Evolutionary conservation across 2,329 filamentous ascomycete species (phyloP).

Genomic region (Graphilbum sp.): DNA sequence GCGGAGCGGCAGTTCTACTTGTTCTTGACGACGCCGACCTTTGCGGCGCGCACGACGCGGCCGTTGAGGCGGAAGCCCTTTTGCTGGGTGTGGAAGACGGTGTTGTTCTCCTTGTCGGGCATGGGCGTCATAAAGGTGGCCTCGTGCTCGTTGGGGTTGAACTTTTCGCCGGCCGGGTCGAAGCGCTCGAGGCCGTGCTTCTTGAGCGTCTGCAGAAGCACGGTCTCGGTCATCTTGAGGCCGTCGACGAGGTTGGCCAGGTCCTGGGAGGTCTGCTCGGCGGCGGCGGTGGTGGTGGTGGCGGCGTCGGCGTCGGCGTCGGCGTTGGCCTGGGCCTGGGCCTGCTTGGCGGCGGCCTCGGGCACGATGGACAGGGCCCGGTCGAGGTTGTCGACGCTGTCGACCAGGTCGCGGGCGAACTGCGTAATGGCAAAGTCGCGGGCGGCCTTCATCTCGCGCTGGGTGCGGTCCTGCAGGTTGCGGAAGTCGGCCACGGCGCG

Average conservation of each 20-base stretch:
- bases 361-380: slow-evolving; percentile 73
- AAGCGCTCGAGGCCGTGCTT: slow-evolving; percentile 91
- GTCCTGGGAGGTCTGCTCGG: slow-evolving; percentile 33
- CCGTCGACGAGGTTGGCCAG: slow-evolving; percentile 71
- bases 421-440: slow-evolving; percentile 90
- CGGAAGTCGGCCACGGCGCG: slow-evolving; percentile 92
- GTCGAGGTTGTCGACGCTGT: slow-evolving; percentile 94
- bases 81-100: slow-evolving; percentile 81
- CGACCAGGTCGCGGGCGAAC: slow-evolving; percentile 88
- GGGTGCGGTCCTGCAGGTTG: slow-evolving; percentile 90
- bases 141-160: slow-evolving; percentile 94
- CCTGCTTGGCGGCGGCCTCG: slow-evolving; percentile 24
- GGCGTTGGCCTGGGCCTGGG: background rate
- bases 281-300: slow-evolving; percentile 37
- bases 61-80: slow-evolving; percentile 95
- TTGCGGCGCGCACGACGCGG: slow-evolving; percentile 73
- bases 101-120: slow-evolving; percentile 75
- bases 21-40: slow-evolving; percentile 94
- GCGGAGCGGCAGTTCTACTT: too few relatives aligned
- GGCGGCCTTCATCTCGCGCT: slow-evolving; percentile 74
- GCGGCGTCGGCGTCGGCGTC: slow-evolving; percentile 47
- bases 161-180: slow-evolving; percentile 68
- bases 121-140: slow-evolving; percentile 87
- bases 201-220: slow-evolving; percentile 73
- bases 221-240: slow-evolving; percentile 84